Conservation (phyloP, 2,329 filamentous ascomycete genomes). For the Colletotrichum tabaci region DNA sequence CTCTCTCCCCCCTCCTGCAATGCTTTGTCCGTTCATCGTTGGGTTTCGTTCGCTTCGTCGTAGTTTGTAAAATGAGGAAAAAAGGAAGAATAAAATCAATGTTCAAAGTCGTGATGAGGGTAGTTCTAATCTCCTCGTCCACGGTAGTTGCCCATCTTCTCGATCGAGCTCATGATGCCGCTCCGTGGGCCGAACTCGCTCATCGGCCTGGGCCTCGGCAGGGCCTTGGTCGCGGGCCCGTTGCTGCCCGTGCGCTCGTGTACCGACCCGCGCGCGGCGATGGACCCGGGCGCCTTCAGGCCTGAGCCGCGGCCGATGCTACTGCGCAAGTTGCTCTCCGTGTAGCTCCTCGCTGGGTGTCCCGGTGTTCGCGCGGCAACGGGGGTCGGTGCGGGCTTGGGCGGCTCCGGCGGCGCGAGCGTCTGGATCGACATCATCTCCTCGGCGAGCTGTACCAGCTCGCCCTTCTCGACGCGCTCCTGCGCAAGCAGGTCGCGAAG, state of each 20-base stretch:
- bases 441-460: constrained; percentile 84
- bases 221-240: constrained; percentile 53
- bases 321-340: constrained; percentile 63
- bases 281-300: constrained; percentile 71
- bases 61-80: not conserved
- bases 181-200: constrained; percentile 69
- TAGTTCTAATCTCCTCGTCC: constrained; percentile 53
- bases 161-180: constrained; percentile 87
- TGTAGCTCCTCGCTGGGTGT: constrained; percentile 45
- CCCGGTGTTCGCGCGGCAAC: constrained; percentile 40
- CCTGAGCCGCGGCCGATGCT: constrained; percentile 71
- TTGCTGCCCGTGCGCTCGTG: constrained; percentile 63
- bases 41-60: constrained; percentile 36
- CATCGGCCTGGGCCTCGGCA: constrained; percentile 62
- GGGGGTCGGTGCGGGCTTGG: constrained; percentile 45
- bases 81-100: constrained; percentile 4
- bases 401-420: constrained; percentile 52
- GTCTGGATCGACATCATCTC: constrained; percentile 84
- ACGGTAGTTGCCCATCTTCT: constrained; percentile 83
- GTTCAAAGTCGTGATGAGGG: not conserved
- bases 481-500: constrained; percentile 77
- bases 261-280: constrained; percentile 63
- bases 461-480: constrained; percentile 87
- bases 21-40: constrained; percentile 40
- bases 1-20: constrained; percentile 8